These are phyloP conservation scores for Filosporella fistucella DNA, from an alignment of 495 filamentous ascomycete species.

Conservation along the genomic window DNA sequence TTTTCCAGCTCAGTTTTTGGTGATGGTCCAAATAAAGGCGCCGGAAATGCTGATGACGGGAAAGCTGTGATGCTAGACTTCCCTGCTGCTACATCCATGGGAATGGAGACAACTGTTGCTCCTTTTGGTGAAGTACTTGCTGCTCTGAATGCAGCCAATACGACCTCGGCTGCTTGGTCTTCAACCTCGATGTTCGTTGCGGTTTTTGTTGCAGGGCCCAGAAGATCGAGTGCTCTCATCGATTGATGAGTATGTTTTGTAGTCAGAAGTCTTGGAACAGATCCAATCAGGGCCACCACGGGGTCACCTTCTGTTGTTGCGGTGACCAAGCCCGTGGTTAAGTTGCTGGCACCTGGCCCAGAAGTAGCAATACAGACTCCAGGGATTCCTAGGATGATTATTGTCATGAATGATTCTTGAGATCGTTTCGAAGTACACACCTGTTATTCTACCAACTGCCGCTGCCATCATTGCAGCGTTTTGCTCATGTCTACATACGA, in stretches of 20 bases:
- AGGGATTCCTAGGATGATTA: too few relatives aligned
- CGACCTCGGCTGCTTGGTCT: slow-evolving; percentile 34
- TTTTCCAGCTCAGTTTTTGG: slow-evolving; percentile 12
- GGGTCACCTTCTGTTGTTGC: slow-evolving; percentile 27
- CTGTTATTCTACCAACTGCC: too few relatives aligned
- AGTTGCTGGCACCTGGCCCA: too few relatives aligned
- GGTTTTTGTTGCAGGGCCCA: slow-evolving; percentile 28
- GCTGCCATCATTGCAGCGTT: too few relatives aligned
- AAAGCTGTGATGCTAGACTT: slow-evolving; percentile 26
- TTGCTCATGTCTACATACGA: too few relatives aligned
- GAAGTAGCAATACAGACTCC: too few relatives aligned
- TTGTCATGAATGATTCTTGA: too few relatives aligned
- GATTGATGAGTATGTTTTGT: slow-evolving; percentile 34
- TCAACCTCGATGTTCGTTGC: slow-evolving; percentile 26
- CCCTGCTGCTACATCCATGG: slow-evolving; percentile 26
- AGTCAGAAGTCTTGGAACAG: slow-evolving; percentile 27
- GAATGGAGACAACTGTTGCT: slow-evolving; percentile 29
- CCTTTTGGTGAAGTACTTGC: slow-evolving; percentile 28
- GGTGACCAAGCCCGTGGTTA: too few relatives aligned
- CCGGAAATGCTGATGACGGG: slow-evolving; percentile 22
- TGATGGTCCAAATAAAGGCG: slow-evolving; percentile 27
- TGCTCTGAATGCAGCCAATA: slow-evolving; percentile 31
- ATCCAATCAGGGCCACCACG: slow-evolving; percentile 30
- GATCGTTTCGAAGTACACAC: too few relatives aligned
- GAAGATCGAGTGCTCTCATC: slow-evolving; percentile 27